These are phyloP conservation scores for Chalciporus piperatus DNA, from an alignment of 768 basidiomycete species.

Conservation along the genomic window DNA sequence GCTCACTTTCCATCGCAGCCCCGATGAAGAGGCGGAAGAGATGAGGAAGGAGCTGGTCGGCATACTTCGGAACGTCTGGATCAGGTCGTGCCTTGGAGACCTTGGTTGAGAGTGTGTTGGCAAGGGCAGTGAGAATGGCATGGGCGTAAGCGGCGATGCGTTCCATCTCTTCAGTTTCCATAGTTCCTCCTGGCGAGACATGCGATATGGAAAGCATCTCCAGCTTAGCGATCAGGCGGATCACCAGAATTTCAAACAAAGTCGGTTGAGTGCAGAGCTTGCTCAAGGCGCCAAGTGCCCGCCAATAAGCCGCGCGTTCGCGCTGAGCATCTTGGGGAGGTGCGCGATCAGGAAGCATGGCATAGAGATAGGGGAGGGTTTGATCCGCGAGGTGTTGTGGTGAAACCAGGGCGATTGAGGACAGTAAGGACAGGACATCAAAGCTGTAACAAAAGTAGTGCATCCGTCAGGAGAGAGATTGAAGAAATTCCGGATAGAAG, in stretches of 20 bases:
- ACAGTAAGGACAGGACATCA: slow-evolving; percentile 59
- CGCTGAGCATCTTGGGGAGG: slow-evolving; percentile 50
- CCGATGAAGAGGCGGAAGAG: slow-evolving; percentile 65
- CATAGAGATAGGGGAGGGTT: slow-evolving; percentile 80
- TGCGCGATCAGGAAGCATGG: slow-evolving; percentile 64
- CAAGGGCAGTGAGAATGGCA: slow-evolving; percentile 71
- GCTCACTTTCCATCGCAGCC: slow-evolving; percentile 31
- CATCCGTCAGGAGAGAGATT: neutral
- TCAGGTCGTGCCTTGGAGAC: slow-evolving; percentile 45
- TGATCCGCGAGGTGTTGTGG: slow-evolving; percentile 67
- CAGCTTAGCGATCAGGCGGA: slow-evolving; percentile 74
- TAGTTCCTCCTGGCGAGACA: neutral
- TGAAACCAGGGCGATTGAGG: slow-evolving; percentile 53
- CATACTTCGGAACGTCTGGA: slow-evolving; percentile 75
- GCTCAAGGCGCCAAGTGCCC: slow-evolving; percentile 63
- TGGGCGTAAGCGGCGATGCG: slow-evolving; percentile 81
- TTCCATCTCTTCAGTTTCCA: slow-evolving; percentile 44
- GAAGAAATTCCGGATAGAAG: neutral
- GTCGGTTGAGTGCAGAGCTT: slow-evolving; percentile 68
- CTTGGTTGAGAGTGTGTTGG: slow-evolving; percentile 57
- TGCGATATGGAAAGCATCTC: slow-evolving; percentile 45
- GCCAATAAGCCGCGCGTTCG: slow-evolving; percentile 65
- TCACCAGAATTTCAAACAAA: slow-evolving; percentile 82
- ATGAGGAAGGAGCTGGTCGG: slow-evolving; percentile 69
- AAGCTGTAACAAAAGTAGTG: slow-evolving; percentile 39